Evolutionary conservation across 495 filamentous ascomycete species (phyloP), one percentile per base, ranked within the genome.

Genomic region (Penicillium parvum): DNA sequence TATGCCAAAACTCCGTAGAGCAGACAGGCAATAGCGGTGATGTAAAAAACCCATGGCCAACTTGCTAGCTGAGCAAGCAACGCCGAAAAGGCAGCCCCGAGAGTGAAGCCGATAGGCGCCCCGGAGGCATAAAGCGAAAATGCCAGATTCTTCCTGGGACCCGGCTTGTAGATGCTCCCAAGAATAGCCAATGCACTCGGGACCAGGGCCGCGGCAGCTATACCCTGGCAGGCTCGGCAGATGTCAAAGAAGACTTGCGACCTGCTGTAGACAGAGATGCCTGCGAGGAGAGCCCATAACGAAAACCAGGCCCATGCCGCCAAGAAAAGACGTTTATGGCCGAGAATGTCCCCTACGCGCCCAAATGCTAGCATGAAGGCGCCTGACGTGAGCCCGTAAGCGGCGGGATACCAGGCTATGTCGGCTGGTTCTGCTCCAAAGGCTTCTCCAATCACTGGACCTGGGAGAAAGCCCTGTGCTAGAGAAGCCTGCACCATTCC

Each of bases 21-120:
- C 2, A 61, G 46, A 21, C 74, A 74, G 7, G 69, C 60, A 37
- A 78, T 71, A 9, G 63, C 73, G 44, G 75, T 69, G 1, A 70
- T 61, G 73, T 73, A 86, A 50, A 74, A 85, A 0, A 69, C 64
- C 82, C 82, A 85, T 2, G 75, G 76, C 81, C 80, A 84, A 64
- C 74, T 76, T 4, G 65, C 66, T 7, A 65, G 46, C 25, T 77
- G 54, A 5, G 77, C 66, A 3, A 81, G 69, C 2, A 83, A 33
- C 0, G 64, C 53, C 0, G 71, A 63, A 45, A 82, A 73, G 1
- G 72, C 56, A 1, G 58, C 61, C 0, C 81, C 81, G 0, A 80
- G 20, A 2, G 74, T 54, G 29, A 64, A 72, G 0, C 82, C 81
- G 6, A 40, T 58, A 1, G 81, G 82, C 1, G 79, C 79, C 34